These are phyloP conservation scores for Flaveria trinervia DNA, from an alignment of 129 eudicot genomes.

Conservation along the genomic window DNA sequence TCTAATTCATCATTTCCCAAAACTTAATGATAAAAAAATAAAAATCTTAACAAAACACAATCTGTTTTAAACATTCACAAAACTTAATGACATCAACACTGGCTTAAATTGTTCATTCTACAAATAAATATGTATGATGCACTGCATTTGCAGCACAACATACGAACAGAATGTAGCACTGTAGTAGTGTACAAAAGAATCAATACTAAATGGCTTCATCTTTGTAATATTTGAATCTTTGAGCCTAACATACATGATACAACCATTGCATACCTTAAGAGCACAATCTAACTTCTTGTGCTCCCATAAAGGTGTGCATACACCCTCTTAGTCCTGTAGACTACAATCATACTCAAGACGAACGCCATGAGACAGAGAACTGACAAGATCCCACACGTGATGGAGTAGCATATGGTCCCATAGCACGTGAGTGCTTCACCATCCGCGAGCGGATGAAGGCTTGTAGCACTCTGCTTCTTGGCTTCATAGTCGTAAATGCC, in stretches of 20 bases:
- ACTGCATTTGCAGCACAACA: conserved; percentile 23
- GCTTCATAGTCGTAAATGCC: conserved; percentile 79
- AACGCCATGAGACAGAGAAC: conserved; percentile 56
- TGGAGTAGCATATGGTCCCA: conserved; percentile 64
- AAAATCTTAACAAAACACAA: too few relatives aligned
- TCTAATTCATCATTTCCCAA: too few relatives aligned
- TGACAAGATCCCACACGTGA: conserved; percentile 67
- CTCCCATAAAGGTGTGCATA: conserved; percentile 55
- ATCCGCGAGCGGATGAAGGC: conserved; percentile 5
- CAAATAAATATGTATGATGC: too few relatives aligned
- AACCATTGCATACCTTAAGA: not conserved
- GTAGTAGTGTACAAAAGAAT: conserved; percentile 32
- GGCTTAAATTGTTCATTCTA: conserved; percentile 13
- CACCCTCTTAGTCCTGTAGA: conserved; percentile 65
- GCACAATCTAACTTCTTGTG: conserved; percentile 16
- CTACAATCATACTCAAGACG: conserved; percentile 58
- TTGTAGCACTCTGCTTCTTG: conserved; percentile 42
- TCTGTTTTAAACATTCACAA: too few relatives aligned
- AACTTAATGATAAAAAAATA: too few relatives aligned
- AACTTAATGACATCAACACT: not conserved
- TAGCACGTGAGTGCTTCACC: conserved; percentile 54
- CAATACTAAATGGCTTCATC: conserved; percentile 26
- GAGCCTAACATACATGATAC: conserved; percentile 11
- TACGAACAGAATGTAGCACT: conserved; percentile 1
- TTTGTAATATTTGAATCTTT: conserved; percentile 14